Percentiles rank a stretch among this genome's conserved stretches.
These are phyloP conservation scores for Emergomyces orientalis DNA, from an alignment of 2,329 filamentous ascomycete genomes.

Conservation along the genomic window DNA sequence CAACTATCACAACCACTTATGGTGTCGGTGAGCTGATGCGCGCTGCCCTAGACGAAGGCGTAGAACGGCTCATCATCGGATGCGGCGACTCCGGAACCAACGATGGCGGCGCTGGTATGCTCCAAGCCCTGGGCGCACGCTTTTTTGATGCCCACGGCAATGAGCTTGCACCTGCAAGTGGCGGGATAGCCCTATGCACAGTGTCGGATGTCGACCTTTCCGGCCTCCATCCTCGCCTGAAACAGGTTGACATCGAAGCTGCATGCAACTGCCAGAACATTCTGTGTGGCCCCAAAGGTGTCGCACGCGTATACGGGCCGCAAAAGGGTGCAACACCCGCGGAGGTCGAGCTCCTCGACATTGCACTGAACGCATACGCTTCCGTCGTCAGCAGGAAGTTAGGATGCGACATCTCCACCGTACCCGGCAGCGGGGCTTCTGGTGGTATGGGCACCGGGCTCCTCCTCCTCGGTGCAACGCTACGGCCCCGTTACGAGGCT, in stretches of 20 bases:
- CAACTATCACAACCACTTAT: conserved; percentile 43
- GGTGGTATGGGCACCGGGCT: conserved; percentile 46
- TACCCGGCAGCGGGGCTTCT: conserved; percentile 44
- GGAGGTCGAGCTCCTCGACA: conserved; percentile 37
- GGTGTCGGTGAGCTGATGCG: conserved; percentile 44
- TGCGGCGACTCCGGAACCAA: conserved; percentile 48
- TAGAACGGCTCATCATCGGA: conserved; percentile 40
- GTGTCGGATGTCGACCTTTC: conserved; percentile 36
- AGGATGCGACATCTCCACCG: conserved; percentile 28
- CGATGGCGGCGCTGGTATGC: conserved; percentile 47
- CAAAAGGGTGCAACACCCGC: conserved; percentile 43
- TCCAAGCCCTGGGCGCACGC: conserved; percentile 43
- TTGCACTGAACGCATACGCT: conserved; percentile 38
- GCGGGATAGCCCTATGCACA: conserved; percentile 33
- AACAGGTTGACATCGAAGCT: conserved; percentile 38
- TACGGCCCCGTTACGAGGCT: conserved; percentile 42
- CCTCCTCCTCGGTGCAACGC: conserved; percentile 38
- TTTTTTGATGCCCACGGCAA: conserved; percentile 34
- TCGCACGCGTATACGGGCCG: conserved; percentile 43
- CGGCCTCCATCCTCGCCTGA: conserved; percentile 31
- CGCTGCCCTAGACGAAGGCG: conserved; percentile 40
- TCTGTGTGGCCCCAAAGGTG: conserved; percentile 41
- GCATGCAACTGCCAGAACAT: conserved; percentile 46
- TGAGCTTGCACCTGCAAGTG: conserved; percentile 32
- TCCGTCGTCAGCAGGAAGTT: conserved; percentile 28